These are phyloP conservation scores for Inga leiocalycina DNA, from an alignment of 306 rosid genomes.

Conservation along the genomic window DNA sequence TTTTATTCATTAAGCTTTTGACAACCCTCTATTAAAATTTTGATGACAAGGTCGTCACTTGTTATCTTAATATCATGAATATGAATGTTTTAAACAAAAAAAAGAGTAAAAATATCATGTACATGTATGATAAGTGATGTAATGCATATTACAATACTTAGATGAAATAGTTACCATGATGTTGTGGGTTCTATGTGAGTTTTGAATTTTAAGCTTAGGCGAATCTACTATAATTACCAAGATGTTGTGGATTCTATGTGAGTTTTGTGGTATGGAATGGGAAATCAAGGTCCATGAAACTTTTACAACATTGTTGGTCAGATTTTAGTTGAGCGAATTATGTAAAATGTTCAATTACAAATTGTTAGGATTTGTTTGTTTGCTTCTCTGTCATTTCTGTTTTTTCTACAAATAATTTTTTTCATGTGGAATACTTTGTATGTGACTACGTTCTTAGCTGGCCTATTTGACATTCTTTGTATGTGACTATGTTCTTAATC, in stretches of 20 bases:
- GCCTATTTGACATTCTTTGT: background rate
- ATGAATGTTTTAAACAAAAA: too few relatives aligned
- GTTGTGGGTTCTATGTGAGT: too few relatives aligned
- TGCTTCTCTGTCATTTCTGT: background rate
- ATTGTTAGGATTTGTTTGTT: background rate
- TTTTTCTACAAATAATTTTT: background rate
- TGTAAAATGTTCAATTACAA: background rate
- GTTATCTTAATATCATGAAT: too few relatives aligned
- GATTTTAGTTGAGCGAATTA: background rate
- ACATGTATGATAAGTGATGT: too few relatives aligned
- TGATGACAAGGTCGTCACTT: too few relatives aligned
- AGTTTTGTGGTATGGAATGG: background rate
- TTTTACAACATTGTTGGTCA: background rate
- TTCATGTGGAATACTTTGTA: background rate
- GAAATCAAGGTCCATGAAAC: background rate
- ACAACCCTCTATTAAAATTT: too few relatives aligned
- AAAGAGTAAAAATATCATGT: too few relatives aligned
- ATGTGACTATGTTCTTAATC: background rate
- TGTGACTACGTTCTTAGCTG: background rate
- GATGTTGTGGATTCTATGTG: background rate
- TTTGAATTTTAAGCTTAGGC: conserved; percentile 6
- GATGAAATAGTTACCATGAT: too few relatives aligned
- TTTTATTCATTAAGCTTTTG: too few relatives aligned
- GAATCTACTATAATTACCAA: background rate
- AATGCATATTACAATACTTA: too few relatives aligned